Evolutionary conservation across 148 eudicot genomes (phyloP).

Genomic region (Rhododendron griersonianum): DNA sequence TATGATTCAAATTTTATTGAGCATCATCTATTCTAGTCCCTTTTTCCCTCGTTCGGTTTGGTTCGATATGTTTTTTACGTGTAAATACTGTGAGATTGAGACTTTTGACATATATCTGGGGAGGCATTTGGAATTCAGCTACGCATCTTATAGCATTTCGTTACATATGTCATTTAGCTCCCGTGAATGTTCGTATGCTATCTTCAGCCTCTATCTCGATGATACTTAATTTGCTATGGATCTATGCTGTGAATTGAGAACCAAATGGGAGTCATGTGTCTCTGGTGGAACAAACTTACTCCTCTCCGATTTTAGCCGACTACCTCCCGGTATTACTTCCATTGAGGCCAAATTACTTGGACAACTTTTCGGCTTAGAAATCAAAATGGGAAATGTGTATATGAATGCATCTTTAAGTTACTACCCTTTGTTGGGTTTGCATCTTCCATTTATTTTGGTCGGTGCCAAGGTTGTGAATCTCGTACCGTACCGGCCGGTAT

Average conservation of each 20-base stretch:
- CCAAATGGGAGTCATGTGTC: neutral
- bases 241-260: neutral
- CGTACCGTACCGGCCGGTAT: too few species aligned
- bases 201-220: neutral
- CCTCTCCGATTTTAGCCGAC: neutral
- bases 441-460: neutral
- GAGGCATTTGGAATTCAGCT: slow-evolving; percentile 8
- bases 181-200: neutral
- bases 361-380: neutral
- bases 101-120: slow-evolving; percentile 7
- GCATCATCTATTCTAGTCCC: neutral
- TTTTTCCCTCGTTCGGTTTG: neutral
- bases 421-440: neutral
- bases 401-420: neutral
- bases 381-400: neutral
- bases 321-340: too few species aligned
- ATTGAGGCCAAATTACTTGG: neutral
- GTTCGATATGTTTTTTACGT: slow-evolving; percentile 3
- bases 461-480: too few species aligned
- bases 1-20: neutral
- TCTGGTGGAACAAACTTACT: neutral
- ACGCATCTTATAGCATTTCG: neutral
- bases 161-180: neutral
- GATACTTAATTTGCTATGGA: neutral
- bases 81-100: slow-evolving; percentile 13